Conservation (phyloP, 108 stramenopile genomes). For the Nitzschia palea region DNA sequence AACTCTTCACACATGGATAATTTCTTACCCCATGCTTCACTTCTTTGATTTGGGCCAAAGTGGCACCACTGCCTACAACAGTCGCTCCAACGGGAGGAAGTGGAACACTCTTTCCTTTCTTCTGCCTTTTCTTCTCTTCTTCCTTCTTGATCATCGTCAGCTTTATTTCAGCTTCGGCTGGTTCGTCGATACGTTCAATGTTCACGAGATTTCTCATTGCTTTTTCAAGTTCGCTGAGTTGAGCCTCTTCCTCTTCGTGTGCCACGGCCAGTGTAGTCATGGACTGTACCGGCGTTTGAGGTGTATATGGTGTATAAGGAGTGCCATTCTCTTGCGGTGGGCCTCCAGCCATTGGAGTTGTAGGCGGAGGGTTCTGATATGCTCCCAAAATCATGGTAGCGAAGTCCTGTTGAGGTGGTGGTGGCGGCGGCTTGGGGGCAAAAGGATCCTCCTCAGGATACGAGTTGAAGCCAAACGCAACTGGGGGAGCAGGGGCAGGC, state of each 20-base stretch:
- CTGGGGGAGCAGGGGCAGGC: slow-evolving; percentile 4
- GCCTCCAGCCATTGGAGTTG: slow-evolving; percentile 25
- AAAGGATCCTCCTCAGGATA: slow-evolving; percentile 50
- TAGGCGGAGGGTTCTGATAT: slow-evolving; percentile 28
- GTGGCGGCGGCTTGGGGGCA: slow-evolving; percentile 57
- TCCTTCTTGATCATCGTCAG: slow-evolving; percentile 55
- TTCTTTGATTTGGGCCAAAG: slow-evolving; percentile 45
- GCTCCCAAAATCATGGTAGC: slow-evolving; percentile 31
- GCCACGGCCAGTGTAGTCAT: slow-evolving; percentile 40
- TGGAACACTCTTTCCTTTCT: slow-evolving; percentile 44
- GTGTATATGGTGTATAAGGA: slow-evolving; percentile 1
- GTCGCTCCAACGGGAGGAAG: slow-evolving; percentile 37
- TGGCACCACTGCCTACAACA: slow-evolving; percentile 39
- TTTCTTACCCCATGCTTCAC: slow-evolving; percentile 24
- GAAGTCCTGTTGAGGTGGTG: slow-evolving; percentile 43
- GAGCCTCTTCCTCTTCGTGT: slow-evolving; percentile 26
- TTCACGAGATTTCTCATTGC: slow-evolving; percentile 57
- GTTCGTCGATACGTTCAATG: slow-evolving; percentile 60
- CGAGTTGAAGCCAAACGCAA: slow-evolving; percentile 22
- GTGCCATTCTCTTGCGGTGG: neutral
- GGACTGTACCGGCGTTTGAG: slow-evolving; percentile 19
- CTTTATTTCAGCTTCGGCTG: slow-evolving; percentile 43
- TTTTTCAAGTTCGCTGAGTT: slow-evolving; percentile 40
- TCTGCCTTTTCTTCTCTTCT: slow-evolving; percentile 37
- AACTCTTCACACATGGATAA: neutral